Percentiles rank a stretch among this genome's conserved stretches.
Evolutionary conservation across 768 basidiomycete species (phyloP).

Genomic region (Mycena rebaudengoi): DNA sequence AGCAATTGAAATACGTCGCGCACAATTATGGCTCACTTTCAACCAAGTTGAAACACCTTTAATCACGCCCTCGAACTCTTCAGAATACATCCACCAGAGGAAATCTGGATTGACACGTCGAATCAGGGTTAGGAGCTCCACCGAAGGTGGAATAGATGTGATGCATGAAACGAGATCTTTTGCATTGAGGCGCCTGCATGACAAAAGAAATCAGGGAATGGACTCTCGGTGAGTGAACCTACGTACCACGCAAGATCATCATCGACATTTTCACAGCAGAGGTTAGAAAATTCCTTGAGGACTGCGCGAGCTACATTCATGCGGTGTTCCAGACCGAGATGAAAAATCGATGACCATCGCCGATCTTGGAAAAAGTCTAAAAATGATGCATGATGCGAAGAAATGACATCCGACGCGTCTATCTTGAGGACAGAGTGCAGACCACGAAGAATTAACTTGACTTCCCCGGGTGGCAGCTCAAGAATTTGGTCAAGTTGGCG

Average conservation of each 20-base stretch:
- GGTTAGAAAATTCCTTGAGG: not conserved
- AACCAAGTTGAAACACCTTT: not conserved
- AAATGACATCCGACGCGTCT: not conserved
- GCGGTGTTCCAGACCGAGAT: not conserved
- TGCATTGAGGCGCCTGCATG: not conserved
- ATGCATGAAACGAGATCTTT: not conserved
- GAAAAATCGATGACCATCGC: not conserved
- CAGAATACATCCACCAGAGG: not conserved
- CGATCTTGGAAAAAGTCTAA: not conserved
- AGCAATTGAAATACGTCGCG: not conserved
- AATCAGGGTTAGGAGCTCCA: not conserved
- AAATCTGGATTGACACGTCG: not conserved
- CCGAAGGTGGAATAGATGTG: not conserved
- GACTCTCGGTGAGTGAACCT: not conserved
- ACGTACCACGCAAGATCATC: not conserved
- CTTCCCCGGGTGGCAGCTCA: not conserved
- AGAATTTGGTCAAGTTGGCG: not conserved
- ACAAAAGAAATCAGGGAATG: not conserved
- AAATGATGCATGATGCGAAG: not conserved
- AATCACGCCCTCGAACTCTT: not conserved
- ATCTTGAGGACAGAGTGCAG: not conserved
- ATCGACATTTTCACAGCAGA: not conserved
- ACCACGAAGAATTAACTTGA: not conserved
- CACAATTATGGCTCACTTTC: not conserved
- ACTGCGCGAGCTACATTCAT: not conserved